These are phyloP conservation scores for Penicillium nordicum DNA, from an alignment of 2,329 filamentous ascomycete genomes.

Conservation along the genomic window DNA sequence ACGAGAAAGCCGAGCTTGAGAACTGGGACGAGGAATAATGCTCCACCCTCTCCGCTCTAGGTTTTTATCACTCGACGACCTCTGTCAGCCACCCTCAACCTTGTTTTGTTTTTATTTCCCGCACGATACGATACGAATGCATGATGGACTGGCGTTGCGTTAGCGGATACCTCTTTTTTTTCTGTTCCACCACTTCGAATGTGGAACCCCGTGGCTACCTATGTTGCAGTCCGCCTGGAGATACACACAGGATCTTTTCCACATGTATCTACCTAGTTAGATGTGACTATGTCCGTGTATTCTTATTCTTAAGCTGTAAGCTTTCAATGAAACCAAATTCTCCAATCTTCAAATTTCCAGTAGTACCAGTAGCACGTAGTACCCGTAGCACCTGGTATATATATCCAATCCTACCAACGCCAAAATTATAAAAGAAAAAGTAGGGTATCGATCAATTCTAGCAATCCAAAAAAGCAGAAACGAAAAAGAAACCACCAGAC, in stretches of 20 bases:
- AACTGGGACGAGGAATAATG: constrained; percentile 75
- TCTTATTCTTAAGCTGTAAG: background rate
- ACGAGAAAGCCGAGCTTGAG: constrained; percentile 73
- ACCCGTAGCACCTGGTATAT: background rate
- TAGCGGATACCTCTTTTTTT: constrained; percentile 12
- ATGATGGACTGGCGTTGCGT: constrained; percentile 21
- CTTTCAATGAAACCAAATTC: background rate
- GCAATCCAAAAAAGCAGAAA: background rate
- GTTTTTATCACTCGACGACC: background rate
- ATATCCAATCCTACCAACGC: background rate
- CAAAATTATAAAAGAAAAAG: background rate
- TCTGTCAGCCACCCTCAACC: background rate
- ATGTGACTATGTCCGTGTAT: background rate
- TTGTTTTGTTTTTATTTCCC: constrained; percentile 3
- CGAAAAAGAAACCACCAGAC: background rate
- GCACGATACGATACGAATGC: constrained; percentile 18
- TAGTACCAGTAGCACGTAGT: background rate
- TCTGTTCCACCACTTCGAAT: background rate
- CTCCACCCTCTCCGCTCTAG: background rate
- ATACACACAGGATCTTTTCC: background rate
- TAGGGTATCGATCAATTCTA: constrained; percentile 4
- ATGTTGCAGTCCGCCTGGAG: background rate
- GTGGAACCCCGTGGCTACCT: background rate
- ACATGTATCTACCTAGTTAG: background rate
- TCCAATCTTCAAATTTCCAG: background rate